These are phyloP conservation scores for Trichosanthes truncata DNA, from an alignment of 306 rosid species.

Conservation along the genomic window DNA sequence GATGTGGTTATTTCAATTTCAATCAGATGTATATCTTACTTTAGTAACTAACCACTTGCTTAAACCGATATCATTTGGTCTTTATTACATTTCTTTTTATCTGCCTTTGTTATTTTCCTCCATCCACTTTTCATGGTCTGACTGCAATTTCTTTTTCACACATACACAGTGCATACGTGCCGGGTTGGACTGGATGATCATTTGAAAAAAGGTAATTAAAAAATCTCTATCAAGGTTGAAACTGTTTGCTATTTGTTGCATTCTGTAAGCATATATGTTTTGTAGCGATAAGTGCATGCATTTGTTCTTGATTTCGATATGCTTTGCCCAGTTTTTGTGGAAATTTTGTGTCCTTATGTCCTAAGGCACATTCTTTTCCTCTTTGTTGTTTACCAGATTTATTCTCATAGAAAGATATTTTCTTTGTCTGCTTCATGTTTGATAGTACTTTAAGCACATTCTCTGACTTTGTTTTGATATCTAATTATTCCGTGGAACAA, in stretches of 20 bases:
- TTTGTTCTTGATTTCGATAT: background rate
- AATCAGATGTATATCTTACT: too few relatives aligned
- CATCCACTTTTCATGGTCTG: too few relatives aligned
- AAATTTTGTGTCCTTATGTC: background rate
- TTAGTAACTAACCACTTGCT: too few relatives aligned
- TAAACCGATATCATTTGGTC: too few relatives aligned
- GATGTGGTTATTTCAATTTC: background rate
- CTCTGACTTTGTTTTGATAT: slow-evolving; percentile 10
- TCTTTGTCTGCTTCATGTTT: background rate
- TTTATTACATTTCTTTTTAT: too few relatives aligned
- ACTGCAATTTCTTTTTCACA: too few relatives aligned
- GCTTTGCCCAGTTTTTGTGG: background rate
- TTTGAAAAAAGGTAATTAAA: slow-evolving; percentile 38
- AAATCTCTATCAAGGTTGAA: background rate
- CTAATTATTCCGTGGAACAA: slow-evolving; percentile 10
- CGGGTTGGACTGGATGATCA: slow-evolving; percentile 43
- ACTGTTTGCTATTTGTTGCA: background rate
- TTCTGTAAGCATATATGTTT: too few relatives aligned
- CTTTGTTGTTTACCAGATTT: background rate
- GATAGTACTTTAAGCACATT: background rate
- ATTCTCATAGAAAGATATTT: background rate
- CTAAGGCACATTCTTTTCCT: background rate
- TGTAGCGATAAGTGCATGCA: background rate
- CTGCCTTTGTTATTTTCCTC: too few relatives aligned
- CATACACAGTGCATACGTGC: slow-evolving; percentile 58